Conservation (phyloP, 2,329 filamentous ascomycete species). For the Botrytis aclada region DNA sequence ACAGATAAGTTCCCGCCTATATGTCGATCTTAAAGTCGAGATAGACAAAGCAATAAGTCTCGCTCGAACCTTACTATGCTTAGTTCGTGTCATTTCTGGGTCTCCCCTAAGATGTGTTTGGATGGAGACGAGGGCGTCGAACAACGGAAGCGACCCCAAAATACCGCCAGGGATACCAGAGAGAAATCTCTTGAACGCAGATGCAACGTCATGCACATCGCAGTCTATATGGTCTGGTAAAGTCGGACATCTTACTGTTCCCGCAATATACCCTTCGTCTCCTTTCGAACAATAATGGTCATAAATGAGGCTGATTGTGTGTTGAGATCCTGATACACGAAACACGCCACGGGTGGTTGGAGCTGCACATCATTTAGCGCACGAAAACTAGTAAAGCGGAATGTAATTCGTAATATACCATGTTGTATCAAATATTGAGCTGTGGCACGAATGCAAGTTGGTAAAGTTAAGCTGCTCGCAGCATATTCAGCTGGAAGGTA, state of each 20-base stretch:
- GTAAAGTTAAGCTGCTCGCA: constrained; percentile 55
- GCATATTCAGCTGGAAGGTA: constrained; percentile 59
- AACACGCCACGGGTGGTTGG: constrained; percentile 56
- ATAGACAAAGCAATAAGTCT: constrained; percentile 64
- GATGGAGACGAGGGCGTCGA: constrained; percentile 61
- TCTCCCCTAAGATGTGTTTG: constrained; percentile 53
- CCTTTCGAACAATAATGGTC: constrained; percentile 59
- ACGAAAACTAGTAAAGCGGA: not conserved
- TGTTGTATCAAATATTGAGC: constrained; percentile 62
- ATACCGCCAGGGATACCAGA: constrained; percentile 63
- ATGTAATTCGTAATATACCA: constrained; percentile 42
- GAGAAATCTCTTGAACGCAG: constrained; percentile 64
- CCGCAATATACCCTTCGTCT: constrained; percentile 47
- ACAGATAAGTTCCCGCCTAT: constrained; percentile 61
- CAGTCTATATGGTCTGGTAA: constrained; percentile 59
- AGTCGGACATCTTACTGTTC: constrained; percentile 57
- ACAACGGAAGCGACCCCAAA: constrained; percentile 58
- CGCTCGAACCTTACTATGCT: constrained; percentile 56
- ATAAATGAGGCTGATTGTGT: constrained; percentile 56
- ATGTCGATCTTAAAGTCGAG: constrained; percentile 55
- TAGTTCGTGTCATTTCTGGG: constrained; percentile 51
- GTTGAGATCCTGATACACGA: constrained; percentile 56
- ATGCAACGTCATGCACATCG: constrained; percentile 63
- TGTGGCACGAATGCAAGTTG: constrained; percentile 64
- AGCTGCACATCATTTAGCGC: constrained; percentile 32